These are phyloP conservation scores for Diaporthe caulivora DNA, from an alignment of 2,329 filamentous ascomycete genomes.

Conservation along the genomic window DNA sequence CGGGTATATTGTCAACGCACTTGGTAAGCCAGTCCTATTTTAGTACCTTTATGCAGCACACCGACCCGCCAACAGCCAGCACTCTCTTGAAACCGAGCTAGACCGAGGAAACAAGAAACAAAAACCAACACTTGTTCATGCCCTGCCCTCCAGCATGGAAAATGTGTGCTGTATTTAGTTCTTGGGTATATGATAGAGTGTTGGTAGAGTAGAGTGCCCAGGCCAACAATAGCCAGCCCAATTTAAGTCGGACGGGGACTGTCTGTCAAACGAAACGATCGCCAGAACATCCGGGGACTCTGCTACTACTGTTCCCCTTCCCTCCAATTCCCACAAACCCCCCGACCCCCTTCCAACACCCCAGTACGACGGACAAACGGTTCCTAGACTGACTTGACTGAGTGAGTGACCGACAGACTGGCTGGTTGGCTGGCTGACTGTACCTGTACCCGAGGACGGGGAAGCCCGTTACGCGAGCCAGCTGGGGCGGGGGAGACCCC, in stretches of 20 bases:
- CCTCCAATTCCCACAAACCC: not conserved
- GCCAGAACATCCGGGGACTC: not conserved
- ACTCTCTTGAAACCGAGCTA: constrained; percentile 7
- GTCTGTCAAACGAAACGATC: constrained; percentile 23
- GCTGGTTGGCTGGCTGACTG: constrained; percentile 1
- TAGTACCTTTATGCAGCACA: constrained; percentile 23
- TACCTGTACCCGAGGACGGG: constrained; percentile 29
- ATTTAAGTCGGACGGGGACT: constrained; percentile 2
- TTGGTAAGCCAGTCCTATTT: constrained; percentile 19
- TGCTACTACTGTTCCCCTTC: too few relatives aligned
- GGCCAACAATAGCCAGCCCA: not conserved
- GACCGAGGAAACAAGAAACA: constrained; percentile 16
- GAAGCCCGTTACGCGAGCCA: constrained; percentile 31
- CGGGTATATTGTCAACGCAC: constrained; percentile 17
- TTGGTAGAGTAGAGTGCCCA: not conserved
- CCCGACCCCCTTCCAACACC: not conserved
- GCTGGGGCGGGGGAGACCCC: constrained; percentile 29
- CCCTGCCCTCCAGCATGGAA: not conserved
- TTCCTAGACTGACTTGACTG: not conserved
- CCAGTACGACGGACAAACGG: constrained; percentile 13
- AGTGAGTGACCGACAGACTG: too few relatives aligned
- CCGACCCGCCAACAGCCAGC: constrained; percentile 4
- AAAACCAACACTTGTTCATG: not conserved
- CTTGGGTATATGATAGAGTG: constrained; percentile 8
- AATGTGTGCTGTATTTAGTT: not conserved